phyloP scores from a whole-genome alignment of 2,329 filamentous ascomycete genomes.

The Aspergillus pseudoviridinutans region DNA sequence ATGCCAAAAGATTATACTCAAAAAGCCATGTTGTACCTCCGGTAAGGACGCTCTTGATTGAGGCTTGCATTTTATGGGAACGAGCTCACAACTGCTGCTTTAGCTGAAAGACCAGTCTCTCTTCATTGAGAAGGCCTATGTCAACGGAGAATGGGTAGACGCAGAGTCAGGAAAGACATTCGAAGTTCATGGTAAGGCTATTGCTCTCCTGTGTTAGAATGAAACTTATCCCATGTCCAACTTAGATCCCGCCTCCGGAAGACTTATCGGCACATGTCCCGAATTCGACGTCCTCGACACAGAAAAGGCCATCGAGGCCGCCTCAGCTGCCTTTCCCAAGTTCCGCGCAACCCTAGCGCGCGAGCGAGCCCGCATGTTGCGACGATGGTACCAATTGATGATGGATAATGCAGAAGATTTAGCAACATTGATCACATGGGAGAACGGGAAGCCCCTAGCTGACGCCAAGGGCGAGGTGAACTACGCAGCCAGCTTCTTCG shows the following conservation, averaged over 20 bases:
- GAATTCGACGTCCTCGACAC: slow-evolving; percentile 76
- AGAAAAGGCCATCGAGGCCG: slow-evolving; percentile 77
- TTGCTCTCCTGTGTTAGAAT: not conserved
- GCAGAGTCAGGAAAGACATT: slow-evolving; percentile 89
- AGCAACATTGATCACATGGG: slow-evolving; percentile 63
- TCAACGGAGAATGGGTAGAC: slow-evolving; percentile 89
- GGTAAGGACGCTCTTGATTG: slow-evolving; percentile 21
- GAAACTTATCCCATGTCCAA: not conserved
- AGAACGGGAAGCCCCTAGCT: slow-evolving; percentile 64
- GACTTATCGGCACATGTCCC: slow-evolving; percentile 75
- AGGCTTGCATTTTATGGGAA: not conserved
- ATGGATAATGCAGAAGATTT: slow-evolving; percentile 63
- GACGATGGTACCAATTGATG: slow-evolving; percentile 66
- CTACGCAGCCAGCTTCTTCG: slow-evolving; percentile 58
- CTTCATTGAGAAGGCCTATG: slow-evolving; percentile 78
- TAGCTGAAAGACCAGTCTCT: slow-evolving; percentile 76
- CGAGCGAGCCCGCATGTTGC: slow-evolving; percentile 58
- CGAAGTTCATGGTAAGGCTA: slow-evolving; percentile 64
- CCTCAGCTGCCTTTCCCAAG: slow-evolving; percentile 62
- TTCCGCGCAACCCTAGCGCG: slow-evolving; percentile 60
- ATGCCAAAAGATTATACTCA: slow-evolving; percentile 37
- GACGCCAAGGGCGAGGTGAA: slow-evolving; percentile 57
- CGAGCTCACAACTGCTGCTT: slow-evolving; percentile 2
- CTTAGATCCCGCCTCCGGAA: slow-evolving; percentile 75
- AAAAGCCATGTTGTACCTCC: slow-evolving; percentile 40